Base-by-base conservation (phyloP, 2,329 filamentous ascomycete genomes). In the Colletotrichum echinochloae region DNA sequence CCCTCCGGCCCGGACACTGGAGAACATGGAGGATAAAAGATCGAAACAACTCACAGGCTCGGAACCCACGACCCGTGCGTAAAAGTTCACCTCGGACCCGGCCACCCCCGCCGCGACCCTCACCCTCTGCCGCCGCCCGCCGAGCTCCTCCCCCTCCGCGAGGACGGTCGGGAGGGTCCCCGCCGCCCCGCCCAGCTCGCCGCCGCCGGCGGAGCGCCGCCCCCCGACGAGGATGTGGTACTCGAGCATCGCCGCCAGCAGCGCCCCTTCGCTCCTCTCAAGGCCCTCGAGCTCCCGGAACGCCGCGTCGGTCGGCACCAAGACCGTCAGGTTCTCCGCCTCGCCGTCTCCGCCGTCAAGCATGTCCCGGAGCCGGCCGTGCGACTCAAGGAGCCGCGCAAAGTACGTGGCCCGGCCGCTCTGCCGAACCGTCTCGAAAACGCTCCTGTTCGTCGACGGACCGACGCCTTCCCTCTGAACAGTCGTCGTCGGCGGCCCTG, bases 181-280 rank as follows among this genome's bases (percentile, higher is more conserved):
- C 30, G 28, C 26, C 30, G 23, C n/a, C 33, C 11, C 35, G 0
- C 37, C 14, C 4, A 71, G 54, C 0, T 2, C n/a, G 18, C 60
- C 26, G 35, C 46, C 28, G 3, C 60, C 26, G 35, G 52, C 28
- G 3, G 52, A 14, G 26, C 49, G 46, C 48, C 23, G 6, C 14
- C 49, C 69, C 23, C 28, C 23, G 11, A 63, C 23, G 11, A 63
- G 44, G 23, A 67, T 39, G 33, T 72, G 70, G 14, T 72, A 71
- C 49, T 70, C 61, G n/a, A 37, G 30, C 20, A 65, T 52, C 56
- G 70, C 90, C 91, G 81, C 86, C 49, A 80, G 86, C 11, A 65
- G 41, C 33, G 20, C 41, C 33, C 56, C 60, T 3, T 5, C 20
- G 14, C 54, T 55, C n/a, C 9, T 48, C 5, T 37, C 8, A 18